Base-by-base conservation (phyloP, 495 filamentous ascomycete genomes). In the Neurospora sp. region DNA sequence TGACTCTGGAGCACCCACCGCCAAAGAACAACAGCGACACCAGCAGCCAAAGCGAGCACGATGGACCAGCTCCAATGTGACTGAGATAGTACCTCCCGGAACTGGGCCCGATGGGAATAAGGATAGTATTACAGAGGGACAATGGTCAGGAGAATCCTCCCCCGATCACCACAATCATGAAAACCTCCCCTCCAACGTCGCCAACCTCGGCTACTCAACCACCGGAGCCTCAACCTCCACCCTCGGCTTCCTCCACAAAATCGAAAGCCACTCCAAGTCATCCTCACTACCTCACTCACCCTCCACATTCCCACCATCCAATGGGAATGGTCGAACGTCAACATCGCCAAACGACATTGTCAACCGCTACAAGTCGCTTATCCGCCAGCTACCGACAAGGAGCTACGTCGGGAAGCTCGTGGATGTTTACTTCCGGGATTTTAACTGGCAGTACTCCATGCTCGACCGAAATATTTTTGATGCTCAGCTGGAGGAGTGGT, bases 401-500 rank as follows among this genome's bases (percentile, higher is more conserved):
- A 77, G 79, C n/a, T 86, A 84, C 77, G 84, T 87, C 70, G 83
- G 87, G 40, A 81, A 84, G 71, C 82, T 91, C 61, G 79, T 87
- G 5, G 82, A 82, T 5, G 79, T 86, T 4, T 91, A 85, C 79
- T 89, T 91, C 73, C 72, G 74, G 6, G 84, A 86, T 20, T 84
- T 89, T 73, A 90, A 90, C 77, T 88, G 87, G 84, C 84, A 87
- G 70, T 90, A 91, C 72, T 85, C 81, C 48, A 80, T 83, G 40
- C 77, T 90, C 12, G 88, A 91, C 71, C 83, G 85, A 69, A 80
- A 81, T 22, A 75, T 85, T 2, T 89, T 89, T 70, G 77, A 82
- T 44, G 76, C 77, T 2, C 82, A 87, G 37, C 80, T 90, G 48
- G 78, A 81, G 9, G 77, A 84, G 40, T 91, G 88, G 88, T 79